Percentiles rank a stretch among this genome's conserved stretches.
Evolutionary conservation across 2,329 filamentous ascomycete genomes (phyloP).

Genomic region (Rhynchosporium graminicola): DNA sequence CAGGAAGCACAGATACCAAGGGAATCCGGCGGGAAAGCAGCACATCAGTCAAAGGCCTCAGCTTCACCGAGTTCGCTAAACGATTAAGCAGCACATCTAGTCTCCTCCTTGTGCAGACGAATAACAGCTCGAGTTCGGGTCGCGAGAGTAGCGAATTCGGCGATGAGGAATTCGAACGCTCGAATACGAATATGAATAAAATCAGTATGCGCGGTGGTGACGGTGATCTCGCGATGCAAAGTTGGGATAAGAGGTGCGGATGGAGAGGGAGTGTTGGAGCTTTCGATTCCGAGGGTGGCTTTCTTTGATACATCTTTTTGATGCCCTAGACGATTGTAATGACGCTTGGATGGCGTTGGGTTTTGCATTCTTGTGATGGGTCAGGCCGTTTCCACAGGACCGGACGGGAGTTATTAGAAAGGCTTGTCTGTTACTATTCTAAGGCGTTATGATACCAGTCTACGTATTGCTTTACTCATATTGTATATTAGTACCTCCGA

Average conservation of each 20-base stretch:
- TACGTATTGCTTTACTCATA: conserved; percentile 1
- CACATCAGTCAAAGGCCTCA: conserved; percentile 58
- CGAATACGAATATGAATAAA: neutral
- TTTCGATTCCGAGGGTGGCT: conserved; percentile 54
- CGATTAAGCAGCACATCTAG: conserved; percentile 62
- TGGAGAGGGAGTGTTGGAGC: conserved; percentile 60
- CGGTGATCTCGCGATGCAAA: conserved; percentile 12
- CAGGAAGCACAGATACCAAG: conserved; percentile 25
- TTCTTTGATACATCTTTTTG: conserved; percentile 46
- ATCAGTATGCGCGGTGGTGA: conserved; percentile 9
- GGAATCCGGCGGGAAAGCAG: conserved; percentile 51
- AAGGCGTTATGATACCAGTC: conserved; percentile 16
- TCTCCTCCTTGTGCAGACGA: conserved; percentile 59
- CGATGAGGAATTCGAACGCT: conserved; percentile 14
- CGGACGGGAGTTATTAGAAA: neutral
- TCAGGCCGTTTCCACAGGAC: neutral
- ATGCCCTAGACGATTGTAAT: conserved; percentile 15
- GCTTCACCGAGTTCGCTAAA: conserved; percentile 62
- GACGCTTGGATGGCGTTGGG: conserved; percentile 10
- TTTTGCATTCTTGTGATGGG: neutral
- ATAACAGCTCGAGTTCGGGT: conserved; percentile 43
- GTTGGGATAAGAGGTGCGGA: conserved; percentile 48
- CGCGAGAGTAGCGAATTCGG: conserved; percentile 34
- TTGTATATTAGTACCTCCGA: neutral
- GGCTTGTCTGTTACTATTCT: conserved; percentile 5